phyloP scores from a whole-genome alignment of 352 stramenopile genomes.

The Pythium aquatile region DNA sequence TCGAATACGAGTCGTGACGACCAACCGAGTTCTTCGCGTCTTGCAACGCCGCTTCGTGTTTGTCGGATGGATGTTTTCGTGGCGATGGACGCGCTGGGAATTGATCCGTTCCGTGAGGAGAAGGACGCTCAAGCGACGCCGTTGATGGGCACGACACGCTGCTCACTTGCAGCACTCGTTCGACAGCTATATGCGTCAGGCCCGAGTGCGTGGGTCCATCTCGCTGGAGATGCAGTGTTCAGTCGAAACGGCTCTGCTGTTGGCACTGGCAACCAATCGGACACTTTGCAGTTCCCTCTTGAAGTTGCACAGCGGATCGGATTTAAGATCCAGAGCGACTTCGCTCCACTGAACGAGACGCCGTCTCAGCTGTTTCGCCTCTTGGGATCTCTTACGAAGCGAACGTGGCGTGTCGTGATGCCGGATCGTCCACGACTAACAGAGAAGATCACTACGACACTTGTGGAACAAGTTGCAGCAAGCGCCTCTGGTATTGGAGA shows the following conservation, averaged over 20 bases:
- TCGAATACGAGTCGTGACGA: conserved; percentile 13
- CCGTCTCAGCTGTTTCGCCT: background rate
- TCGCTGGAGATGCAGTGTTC: conserved; percentile 30
- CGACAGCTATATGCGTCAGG: conserved; percentile 31
- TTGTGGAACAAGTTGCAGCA: no score
- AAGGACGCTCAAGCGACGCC: background rate
- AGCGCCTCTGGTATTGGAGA: background rate
- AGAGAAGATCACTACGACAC: background rate
- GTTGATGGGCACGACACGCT: conserved; percentile 17
- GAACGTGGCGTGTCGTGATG: background rate
- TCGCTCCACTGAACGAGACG: background rate
- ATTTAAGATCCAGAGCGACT: background rate
- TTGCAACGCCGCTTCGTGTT: conserved; percentile 31
- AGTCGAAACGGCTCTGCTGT: background rate
- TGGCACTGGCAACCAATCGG: background rate
- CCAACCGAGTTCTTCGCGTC: conserved; percentile 27
- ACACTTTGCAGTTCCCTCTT: background rate
- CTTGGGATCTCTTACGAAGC: background rate
- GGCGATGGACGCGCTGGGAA: conserved; percentile 12
- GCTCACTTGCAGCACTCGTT: conserved; percentile 26
- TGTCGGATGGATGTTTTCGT: conserved; percentile 31
- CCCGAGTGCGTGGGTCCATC: conserved; percentile 23
- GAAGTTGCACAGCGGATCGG: background rate
- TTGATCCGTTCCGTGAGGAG: background rate
- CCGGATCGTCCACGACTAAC: background rate